Percentiles rank a stretch among this genome's conserved stretches.
Evolutionary conservation across 1,284 basidiomycete genomes (phyloP).

Genomic region (Boletellus deceptivus): DNA sequence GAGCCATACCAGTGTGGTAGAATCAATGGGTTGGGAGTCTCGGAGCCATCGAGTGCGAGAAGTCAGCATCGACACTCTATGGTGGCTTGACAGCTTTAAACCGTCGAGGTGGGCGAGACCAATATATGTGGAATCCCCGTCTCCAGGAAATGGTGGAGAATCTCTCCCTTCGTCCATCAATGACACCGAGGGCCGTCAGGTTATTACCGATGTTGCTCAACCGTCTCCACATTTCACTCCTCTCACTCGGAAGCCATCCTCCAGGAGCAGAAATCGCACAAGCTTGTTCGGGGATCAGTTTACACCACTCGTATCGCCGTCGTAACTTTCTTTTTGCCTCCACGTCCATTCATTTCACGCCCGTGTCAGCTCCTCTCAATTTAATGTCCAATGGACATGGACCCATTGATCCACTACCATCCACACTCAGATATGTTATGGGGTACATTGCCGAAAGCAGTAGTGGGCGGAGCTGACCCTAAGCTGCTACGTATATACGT

Average conservation of each 20-base stretch:
- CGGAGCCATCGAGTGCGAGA: conserved; percentile 59
- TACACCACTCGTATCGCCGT: conserved; percentile 17
- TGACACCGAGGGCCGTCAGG: conserved; percentile 28
- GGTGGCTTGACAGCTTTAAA: conserved; percentile 64
- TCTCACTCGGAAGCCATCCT: conserved; percentile 65
- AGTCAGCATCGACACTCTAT: conserved; percentile 55
- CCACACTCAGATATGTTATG: conserved; percentile 4
- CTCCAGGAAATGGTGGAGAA: conserved; percentile 40
- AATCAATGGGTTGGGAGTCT: conserved; percentile 55
- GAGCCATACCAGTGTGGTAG: conserved; percentile 39
- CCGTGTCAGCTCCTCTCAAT: conserved; percentile 3
- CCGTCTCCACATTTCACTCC: conserved; percentile 52
- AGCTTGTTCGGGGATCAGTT: conserved; percentile 43
- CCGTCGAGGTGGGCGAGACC: conserved; percentile 37
- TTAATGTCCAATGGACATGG: conserved; percentile 2
- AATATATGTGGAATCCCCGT: conserved; percentile 37
- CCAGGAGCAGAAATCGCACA: conserved; percentile 51
- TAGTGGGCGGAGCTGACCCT: not conserved
- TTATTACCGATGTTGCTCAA: conserved; percentile 38
- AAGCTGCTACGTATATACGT: too few species aligned
- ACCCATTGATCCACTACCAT: conserved; percentile 3
- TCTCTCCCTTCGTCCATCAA: conserved; percentile 19
- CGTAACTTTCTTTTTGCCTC: conserved; percentile 6
- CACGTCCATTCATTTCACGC: not conserved
- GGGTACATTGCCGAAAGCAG: not conserved